These are phyloP conservation scores for Saccharomycopsis phalli DNA, from an alignment of 1,139 yeast species.

Conservation along the genomic window DNA sequence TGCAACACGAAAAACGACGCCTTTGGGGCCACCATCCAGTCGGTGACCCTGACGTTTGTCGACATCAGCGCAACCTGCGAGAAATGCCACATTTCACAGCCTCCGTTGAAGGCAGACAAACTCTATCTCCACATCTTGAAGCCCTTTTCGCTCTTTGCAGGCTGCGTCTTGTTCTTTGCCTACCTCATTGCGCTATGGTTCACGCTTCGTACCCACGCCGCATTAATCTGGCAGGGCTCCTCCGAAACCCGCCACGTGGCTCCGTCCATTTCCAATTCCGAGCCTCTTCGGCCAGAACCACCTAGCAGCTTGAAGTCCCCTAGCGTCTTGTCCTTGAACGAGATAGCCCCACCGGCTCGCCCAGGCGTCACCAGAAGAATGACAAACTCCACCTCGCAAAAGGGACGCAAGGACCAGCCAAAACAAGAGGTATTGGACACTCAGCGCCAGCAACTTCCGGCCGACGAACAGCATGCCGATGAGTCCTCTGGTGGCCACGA, in stretches of 20 bases:
- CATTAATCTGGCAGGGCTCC: constrained; percentile 84
- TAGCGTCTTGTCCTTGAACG: constrained; percentile 16
- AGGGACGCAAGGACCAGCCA: not conserved
- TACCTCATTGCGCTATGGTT: constrained; percentile 89
- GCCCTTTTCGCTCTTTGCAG: constrained; percentile 80
- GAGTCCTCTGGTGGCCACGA: constrained; percentile 68
- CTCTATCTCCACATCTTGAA: constrained; percentile 58
- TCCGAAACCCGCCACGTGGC: not conserved
- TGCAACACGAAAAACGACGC: constrained; percentile 29
- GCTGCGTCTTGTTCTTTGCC: constrained; percentile 69
- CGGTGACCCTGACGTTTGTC: not conserved
- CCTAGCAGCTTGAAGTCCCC: constrained; percentile 18
- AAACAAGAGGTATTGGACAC: constrained; percentile 9
- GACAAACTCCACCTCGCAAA: not conserved
- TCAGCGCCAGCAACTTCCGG: constrained; percentile 23
- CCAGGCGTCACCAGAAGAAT: not conserved
- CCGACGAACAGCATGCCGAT: constrained; percentile 24
- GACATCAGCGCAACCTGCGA: constrained; percentile 35
- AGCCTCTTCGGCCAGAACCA: not conserved
- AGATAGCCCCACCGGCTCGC: constrained; percentile 4
- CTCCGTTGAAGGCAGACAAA: constrained; percentile 54
- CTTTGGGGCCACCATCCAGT: not conserved
- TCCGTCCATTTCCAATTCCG: constrained; percentile 7
- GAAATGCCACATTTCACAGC: constrained; percentile 73
- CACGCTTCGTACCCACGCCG: constrained; percentile 92